A percentile compares a stretch with the other conserved stretches of the same genome.
Conservation (phyloP, 257 asterid species). For the Nicotiana knightiana region DNA sequence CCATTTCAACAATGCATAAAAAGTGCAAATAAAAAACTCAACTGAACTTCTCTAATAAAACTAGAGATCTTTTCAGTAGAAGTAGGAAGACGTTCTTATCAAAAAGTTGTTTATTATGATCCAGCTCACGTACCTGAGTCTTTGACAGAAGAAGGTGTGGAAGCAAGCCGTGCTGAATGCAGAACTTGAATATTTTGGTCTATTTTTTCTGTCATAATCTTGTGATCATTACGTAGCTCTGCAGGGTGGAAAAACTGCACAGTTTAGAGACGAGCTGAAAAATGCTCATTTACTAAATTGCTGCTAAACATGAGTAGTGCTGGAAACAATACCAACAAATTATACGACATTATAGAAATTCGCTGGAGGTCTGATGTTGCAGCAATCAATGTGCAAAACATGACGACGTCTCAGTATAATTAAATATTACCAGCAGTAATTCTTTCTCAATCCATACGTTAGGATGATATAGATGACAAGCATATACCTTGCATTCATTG, state of each 20-base stretch:
- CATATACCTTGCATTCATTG: not conserved
- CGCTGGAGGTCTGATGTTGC: not conserved
- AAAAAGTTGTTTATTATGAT: not conserved
- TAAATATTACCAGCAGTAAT: not conserved
- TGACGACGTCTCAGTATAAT: not conserved
- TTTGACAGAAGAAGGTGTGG: constrained; percentile 28
- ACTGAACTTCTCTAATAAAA: not conserved
- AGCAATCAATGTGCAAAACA: not conserved
- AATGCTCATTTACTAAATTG: not conserved
- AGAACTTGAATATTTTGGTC: constrained; percentile 65
- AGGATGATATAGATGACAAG: not conserved
- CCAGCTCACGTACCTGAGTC: constrained; percentile 43
- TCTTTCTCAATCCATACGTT: not conserved
- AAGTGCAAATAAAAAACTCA: not conserved
- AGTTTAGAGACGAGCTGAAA: constrained; percentile 5
- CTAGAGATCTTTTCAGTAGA: not conserved
- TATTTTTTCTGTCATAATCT: constrained; percentile 68
- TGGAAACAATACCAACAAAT: not conserved
- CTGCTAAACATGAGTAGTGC: not conserved
- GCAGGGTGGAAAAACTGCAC: constrained; percentile 14
- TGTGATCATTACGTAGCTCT: constrained; percentile 80
- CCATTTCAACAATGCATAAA: too few relatives aligned
- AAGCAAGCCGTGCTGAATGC: constrained; percentile 65
- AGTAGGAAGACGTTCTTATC: not conserved
- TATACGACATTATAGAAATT: not conserved